Evolutionary conservation across 2,329 filamentous ascomycete species (phyloP).

Genomic region (Xylaria sp.): DNA sequence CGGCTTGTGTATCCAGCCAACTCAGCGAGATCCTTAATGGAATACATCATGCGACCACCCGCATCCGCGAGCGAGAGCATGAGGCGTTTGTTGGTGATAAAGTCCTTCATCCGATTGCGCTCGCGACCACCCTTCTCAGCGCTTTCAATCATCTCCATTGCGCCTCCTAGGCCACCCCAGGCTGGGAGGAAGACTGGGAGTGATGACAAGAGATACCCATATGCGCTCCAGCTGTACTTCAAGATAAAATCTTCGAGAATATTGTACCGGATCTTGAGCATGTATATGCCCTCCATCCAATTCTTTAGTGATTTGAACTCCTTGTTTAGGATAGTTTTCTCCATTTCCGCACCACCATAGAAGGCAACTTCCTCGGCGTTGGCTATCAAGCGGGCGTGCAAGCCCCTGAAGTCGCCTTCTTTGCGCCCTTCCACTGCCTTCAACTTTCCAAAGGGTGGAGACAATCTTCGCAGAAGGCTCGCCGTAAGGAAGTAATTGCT

Average conservation of each 20-base stretch:
- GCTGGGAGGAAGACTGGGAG: slow-evolving; percentile 93
- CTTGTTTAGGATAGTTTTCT: slow-evolving; percentile 89
- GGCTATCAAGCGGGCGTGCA: slow-evolving; percentile 91
- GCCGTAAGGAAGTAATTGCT: slow-evolving; percentile 96
- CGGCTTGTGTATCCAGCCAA: slow-evolving; percentile 95
- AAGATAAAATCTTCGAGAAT: slow-evolving; percentile 98
- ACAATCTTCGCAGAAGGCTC: slow-evolving; percentile 85
- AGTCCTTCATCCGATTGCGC: slow-evolving; percentile 93
- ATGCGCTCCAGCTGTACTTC: slow-evolving; percentile 98
- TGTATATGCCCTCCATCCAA: slow-evolving; percentile 99
- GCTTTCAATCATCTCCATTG: slow-evolving; percentile 70
- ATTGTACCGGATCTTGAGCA: slow-evolving; percentile 97
- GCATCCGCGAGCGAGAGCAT: slow-evolving; percentile 98
- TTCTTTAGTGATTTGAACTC: slow-evolving; percentile 92
- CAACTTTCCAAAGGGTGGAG: slow-evolving; percentile 94
- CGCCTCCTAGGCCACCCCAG: slow-evolving; percentile 86
- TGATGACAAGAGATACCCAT: slow-evolving; percentile 93
- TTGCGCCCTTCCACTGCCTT: slow-evolving; percentile 96
- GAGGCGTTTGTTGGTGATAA: slow-evolving; percentile 98
- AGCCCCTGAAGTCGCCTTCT: slow-evolving; percentile 91
- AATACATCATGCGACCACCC: slow-evolving; percentile 99
- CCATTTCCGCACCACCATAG: slow-evolving; percentile 94
- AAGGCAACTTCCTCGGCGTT: slow-evolving; percentile 99
- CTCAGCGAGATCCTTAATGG: slow-evolving; percentile 96
- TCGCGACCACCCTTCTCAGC: slow-evolving; percentile 70